phyloP scores from a whole-genome alignment of 306 rosid genomes.

The Amphicarpaea edgeworthii region DNA sequence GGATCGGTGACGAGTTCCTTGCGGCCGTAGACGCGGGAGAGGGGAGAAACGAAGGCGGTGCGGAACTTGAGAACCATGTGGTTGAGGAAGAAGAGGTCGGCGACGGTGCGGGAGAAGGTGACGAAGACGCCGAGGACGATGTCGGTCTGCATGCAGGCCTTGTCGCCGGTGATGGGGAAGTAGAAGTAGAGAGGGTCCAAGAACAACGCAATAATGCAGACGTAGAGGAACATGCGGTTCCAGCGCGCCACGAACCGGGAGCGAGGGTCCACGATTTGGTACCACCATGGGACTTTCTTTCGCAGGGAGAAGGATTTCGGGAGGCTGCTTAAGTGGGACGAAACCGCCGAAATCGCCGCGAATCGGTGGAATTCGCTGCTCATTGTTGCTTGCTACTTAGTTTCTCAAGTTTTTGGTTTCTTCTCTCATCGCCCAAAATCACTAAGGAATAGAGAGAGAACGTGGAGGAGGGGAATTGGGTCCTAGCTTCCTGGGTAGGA shows the following conservation, averaged over 20 bases:
- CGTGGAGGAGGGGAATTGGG: neutral
- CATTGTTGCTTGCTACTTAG: neutral
- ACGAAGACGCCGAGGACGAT: constrained; percentile 59
- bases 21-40: constrained; percentile 63
- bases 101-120: constrained; percentile 70
- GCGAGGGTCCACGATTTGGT: constrained; percentile 70
- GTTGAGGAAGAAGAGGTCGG: constrained; percentile 72
- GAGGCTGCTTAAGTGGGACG: constrained; percentile 54
- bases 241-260: constrained; percentile 62
- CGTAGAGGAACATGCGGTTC: constrained; percentile 68
- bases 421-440: neutral
- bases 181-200: constrained; percentile 89
- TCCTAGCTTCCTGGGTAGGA: neutral
- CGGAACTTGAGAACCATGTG: constrained; percentile 77
- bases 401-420: neutral
- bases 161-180: constrained; percentile 61
- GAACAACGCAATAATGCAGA: constrained; percentile 72
- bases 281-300: constrained; percentile 76
- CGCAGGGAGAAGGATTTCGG: constrained; percentile 57
- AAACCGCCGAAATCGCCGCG: too few relatives aligned
- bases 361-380: constrained; percentile 13
- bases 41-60: constrained; percentile 63
- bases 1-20: constrained; percentile 79
- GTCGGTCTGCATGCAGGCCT: constrained; percentile 68
- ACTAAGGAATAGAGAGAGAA: neutral